Conservation (phyloP, 2,329 filamentous ascomycete genomes). For the Blumeria hordei region DNA sequence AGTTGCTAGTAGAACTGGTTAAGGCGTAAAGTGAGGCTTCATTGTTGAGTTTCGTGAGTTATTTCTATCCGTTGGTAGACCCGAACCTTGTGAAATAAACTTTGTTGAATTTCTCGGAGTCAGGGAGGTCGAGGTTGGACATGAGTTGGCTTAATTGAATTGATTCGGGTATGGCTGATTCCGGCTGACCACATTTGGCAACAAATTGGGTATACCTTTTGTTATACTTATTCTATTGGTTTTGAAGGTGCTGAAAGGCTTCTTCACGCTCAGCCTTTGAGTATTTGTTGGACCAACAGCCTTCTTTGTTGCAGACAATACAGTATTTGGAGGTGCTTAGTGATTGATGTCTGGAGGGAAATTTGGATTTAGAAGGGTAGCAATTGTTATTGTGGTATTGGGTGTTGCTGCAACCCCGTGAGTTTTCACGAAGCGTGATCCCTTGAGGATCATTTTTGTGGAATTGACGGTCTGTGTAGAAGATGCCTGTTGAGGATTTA, state of each 20-base stretch:
- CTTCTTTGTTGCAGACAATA: background rate
- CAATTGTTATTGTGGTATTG: background rate
- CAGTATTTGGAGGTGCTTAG: background rate
- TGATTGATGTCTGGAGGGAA: background rate
- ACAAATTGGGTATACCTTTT: background rate
- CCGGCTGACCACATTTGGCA: background rate
- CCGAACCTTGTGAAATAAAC: background rate
- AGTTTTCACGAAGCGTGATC: background rate
- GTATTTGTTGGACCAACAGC: background rate
- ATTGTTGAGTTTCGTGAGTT: no score
- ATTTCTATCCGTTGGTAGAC: background rate
- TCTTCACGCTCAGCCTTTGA: background rate
- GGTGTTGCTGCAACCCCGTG: background rate
- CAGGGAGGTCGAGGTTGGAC: background rate
- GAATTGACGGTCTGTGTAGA: background rate
- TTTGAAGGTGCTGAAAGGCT: background rate
- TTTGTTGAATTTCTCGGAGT: background rate
- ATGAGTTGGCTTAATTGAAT: background rate
- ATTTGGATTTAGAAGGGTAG: background rate
- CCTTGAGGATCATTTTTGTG: background rate
- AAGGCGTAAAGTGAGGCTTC: background rate
- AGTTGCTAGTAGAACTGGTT: background rate
- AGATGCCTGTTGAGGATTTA: background rate
- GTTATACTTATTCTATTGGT: background rate
- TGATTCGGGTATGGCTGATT: background rate